Evolutionary conservation across 371 early-diverging fungal genomes (phyloP), one percentile per base, ranked within the genome.

Genomic region (Mortierella sp.): DNA sequence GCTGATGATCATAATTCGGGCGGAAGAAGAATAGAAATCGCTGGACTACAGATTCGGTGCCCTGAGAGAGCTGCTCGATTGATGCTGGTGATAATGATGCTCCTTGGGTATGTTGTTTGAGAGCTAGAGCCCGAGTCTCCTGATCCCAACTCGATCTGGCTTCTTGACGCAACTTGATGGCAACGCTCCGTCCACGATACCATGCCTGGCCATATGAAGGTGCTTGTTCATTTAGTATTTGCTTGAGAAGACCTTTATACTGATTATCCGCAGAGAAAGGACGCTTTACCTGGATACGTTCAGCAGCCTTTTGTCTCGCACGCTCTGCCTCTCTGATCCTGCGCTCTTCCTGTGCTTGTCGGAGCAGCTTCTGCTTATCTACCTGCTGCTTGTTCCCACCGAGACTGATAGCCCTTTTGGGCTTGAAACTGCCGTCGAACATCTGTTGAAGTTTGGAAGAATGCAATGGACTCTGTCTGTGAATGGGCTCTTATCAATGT

Each of bases 361-460:
- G 80, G 60, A 96, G 71, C 7, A 95, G 81, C 3, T 84, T 82
- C 31, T 84, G 82, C 54, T 89, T 91, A 67, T 90, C 88, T 43
- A 88, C 83, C 18, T 87, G 82, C 34, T 81, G 74, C 26, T 81
- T 85, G 21, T 82, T 82, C 1, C 95, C 94, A 31, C 95, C 95
- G 60, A 96, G 87, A 64, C 90, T 93, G 58, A 96, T 95, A 53
- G 86, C 84, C 18, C 91, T 84, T 56, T 84, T 86, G 41, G 84
- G 71, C 71, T 86, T 91, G 64, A 83, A 89, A 64, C 90, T 89
- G 31, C 93, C 93, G 76, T 92, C 92, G 69, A 93, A 93, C 76
- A 74, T 74, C 50, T 51, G 30, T 42, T 26, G 31, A 42, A 52
- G 34, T 34, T 4, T 34, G 4, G 34, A 10, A 7, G 34, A 34